A percentile compares a stretch with the other conserved stretches of the same genome.
phyloP scores from a whole-genome alignment of 768 basidiomycete species.

The Fomitopsis pulvina region DNA sequence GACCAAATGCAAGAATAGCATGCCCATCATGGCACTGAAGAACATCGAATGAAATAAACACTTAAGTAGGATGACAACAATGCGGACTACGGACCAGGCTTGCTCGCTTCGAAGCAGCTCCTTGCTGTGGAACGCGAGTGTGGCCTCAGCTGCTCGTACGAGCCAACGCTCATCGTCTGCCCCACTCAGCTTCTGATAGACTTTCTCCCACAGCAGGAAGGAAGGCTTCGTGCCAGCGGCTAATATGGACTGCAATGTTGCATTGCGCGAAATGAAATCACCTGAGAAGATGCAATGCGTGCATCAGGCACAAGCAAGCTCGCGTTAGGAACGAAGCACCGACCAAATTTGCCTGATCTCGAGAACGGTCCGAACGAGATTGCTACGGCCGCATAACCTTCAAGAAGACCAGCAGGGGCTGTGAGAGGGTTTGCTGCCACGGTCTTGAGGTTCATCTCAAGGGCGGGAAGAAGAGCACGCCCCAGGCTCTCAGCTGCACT shows the following conservation, averaged over 20 bases:
- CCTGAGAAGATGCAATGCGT: slow-evolving; percentile 29
- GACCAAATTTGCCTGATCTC: slow-evolving; percentile 48
- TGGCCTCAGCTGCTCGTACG: slow-evolving; percentile 52
- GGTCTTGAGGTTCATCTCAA: slow-evolving; percentile 68
- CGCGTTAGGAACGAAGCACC: slow-evolving; percentile 16
- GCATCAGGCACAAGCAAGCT: neutral
- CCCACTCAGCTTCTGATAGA: slow-evolving; percentile 65
- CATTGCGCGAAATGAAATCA: slow-evolving; percentile 41
- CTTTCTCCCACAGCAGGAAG: slow-evolving; percentile 84
- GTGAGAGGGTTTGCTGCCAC: slow-evolving; percentile 56
- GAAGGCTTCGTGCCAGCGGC: slow-evolving; percentile 61
- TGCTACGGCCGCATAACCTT: slow-evolving; percentile 76
- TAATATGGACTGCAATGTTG: slow-evolving; percentile 39
- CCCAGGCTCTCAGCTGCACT: slow-evolving; percentile 46
- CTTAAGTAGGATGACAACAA: neutral
- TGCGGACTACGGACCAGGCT: slow-evolving; percentile 39
- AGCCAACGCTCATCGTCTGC: slow-evolving; percentile 71
- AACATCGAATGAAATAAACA: neutral
- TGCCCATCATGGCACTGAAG: slow-evolving; percentile 54
- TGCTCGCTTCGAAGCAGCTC: slow-evolving; percentile 49
- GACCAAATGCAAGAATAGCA: slow-evolving; percentile 61
- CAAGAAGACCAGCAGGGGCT: slow-evolving; percentile 59
- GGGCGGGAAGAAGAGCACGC: slow-evolving; percentile 43
- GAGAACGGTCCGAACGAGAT: slow-evolving; percentile 58
- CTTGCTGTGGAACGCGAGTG: slow-evolving; percentile 37